Base-by-base conservation (phyloP, 139 green algal genomes). In the Closterium sp. region DNA sequence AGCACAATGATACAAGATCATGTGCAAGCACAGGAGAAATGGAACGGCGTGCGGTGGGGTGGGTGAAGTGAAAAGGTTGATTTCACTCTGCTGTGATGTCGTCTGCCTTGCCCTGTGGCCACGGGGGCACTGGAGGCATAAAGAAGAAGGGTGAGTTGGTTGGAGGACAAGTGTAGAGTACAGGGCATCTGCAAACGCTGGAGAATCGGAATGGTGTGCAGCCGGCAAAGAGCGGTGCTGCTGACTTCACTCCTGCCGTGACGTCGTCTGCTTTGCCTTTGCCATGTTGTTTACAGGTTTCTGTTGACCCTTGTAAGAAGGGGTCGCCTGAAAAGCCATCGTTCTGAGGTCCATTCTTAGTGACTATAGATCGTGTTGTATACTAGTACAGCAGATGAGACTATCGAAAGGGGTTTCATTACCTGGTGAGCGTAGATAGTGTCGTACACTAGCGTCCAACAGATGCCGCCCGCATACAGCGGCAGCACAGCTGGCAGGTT, bases 381-480 rank as follows among this genome's bases (percentile, higher is more conserved):
- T 31, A 31, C 86, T 76, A 84, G 86, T 33, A 32, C 31, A 28
- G n/a, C 12, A 16, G 12, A 8, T 33, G 19, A 16, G 5, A 76
- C 31, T 8, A 31, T 25, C 30, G 34, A 33, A 16, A 66, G 43
- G 21, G 43, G 7, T 66, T 16, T 66, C 28, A 4, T 34, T 34
- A 94, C 96, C 95, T 99, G 98, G 89, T 99, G 97, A 0, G 98
- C 98, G 89, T 99, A 99, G 38, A 99, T 98, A 7, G 98, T 99
- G 95, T 99, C 98, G 89, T 99, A 99, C 8, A 98, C 95, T 1
- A 99, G 94, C 12, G 97, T 99, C 98, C 98, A 99, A 84, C 86
- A 94, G 0, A 98, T 93, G 6, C 96, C 96, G 0, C 93, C 93
- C 4, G 88, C 91, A 93, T 99, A 95, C 69, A 99, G 93, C 7